Percentiles rank a stretch among this genome's conserved stretches.
These are phyloP conservation scores for Phlyctochytrium bullatum DNA, from an alignment of 192 early-diverging fungal genomes.

Conservation along the genomic window DNA sequence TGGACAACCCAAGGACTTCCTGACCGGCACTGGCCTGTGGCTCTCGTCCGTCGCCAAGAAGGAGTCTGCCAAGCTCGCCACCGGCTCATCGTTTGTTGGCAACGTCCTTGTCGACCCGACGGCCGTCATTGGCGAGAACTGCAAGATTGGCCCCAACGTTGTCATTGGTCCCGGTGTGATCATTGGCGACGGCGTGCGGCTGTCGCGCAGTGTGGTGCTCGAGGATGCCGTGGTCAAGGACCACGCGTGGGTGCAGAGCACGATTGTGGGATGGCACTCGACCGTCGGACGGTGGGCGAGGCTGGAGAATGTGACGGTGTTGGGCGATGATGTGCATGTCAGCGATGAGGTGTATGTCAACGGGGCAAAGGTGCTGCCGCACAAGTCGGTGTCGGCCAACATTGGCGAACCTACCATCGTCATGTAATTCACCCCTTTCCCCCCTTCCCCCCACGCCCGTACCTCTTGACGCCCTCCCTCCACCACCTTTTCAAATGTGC, in stretches of 20 bases:
- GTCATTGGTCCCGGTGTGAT: constrained; percentile 88
- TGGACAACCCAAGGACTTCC: constrained; percentile 97
- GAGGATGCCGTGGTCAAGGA: constrained; percentile 80
- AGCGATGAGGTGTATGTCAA: constrained; percentile 71
- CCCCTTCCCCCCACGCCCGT: no score
- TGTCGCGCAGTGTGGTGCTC: constrained; percentile 85
- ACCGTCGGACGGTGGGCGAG: constrained; percentile 93
- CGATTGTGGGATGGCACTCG: constrained; percentile 96
- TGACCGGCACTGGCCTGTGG: constrained; percentile 93
- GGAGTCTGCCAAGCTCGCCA: constrained; percentile 66
- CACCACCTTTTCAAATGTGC: no score
- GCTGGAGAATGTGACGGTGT: constrained; percentile 87
- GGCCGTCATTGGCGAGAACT: constrained; percentile 91
- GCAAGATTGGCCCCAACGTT: constrained; percentile 97
- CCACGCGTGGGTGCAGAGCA: constrained; percentile 81
- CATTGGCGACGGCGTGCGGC: constrained; percentile 91
- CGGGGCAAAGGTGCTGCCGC: constrained; percentile 51
- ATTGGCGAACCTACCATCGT: constrained; percentile 38
- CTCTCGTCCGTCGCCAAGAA: constrained; percentile 79
- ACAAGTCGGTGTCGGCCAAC: constrained; percentile 44
- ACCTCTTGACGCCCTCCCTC: no score
- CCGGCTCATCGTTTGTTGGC: constrained; percentile 66
- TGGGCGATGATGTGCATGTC: constrained; percentile 96
- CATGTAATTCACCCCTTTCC: constrained; percentile 34
- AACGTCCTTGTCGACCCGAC: constrained; percentile 90